Conservation (phyloP, 2,329 filamentous ascomycete genomes). For the Beauveria brongniartii region DNA sequence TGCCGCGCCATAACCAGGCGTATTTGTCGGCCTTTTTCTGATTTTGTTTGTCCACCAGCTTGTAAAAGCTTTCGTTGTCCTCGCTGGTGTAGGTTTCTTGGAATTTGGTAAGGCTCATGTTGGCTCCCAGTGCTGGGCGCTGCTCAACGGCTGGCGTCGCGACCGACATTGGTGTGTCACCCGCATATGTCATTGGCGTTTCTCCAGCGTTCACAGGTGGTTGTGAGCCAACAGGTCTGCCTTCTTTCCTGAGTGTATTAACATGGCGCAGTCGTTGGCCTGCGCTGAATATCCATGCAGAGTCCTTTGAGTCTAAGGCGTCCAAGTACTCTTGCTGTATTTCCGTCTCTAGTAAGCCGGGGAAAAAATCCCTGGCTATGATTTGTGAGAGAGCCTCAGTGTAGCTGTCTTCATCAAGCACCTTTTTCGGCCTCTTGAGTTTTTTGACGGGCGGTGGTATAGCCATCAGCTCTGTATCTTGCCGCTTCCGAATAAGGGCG, state of each 20-base stretch:
- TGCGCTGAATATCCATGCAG: constrained; percentile 78
- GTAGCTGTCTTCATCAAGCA: constrained; percentile 91
- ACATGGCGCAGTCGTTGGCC: constrained; percentile 63
- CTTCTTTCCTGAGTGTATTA: constrained; percentile 65
- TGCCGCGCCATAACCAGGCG: constrained; percentile 80
- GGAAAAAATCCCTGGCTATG: constrained; percentile 94
- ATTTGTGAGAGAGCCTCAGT: constrained; percentile 86
- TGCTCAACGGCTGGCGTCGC: constrained; percentile 28
- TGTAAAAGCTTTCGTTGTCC: constrained; percentile 96
- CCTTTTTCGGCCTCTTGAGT: constrained; percentile 80
- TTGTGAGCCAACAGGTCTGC: constrained; percentile 17
- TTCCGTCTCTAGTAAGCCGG: constrained; percentile 76
- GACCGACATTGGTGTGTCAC: constrained; percentile 65
- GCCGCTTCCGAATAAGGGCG: constrained; percentile 60
- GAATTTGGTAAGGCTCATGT: constrained; percentile 75
- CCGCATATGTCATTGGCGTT: constrained; percentile 60
- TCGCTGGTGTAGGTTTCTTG: constrained; percentile 94
- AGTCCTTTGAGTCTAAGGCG: constrained; percentile 78
- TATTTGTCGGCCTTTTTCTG: constrained; percentile 76
- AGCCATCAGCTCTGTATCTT: constrained; percentile 69
- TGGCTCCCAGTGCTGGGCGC: constrained; percentile 55
- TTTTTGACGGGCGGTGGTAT: constrained; percentile 78
- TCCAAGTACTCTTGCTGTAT: constrained; percentile 88
- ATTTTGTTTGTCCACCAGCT: constrained; percentile 84
- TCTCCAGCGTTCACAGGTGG: constrained; percentile 26